Conservation (phyloP, 192 early-diverging fungal genomes). For the Podila verticillata region DNA sequence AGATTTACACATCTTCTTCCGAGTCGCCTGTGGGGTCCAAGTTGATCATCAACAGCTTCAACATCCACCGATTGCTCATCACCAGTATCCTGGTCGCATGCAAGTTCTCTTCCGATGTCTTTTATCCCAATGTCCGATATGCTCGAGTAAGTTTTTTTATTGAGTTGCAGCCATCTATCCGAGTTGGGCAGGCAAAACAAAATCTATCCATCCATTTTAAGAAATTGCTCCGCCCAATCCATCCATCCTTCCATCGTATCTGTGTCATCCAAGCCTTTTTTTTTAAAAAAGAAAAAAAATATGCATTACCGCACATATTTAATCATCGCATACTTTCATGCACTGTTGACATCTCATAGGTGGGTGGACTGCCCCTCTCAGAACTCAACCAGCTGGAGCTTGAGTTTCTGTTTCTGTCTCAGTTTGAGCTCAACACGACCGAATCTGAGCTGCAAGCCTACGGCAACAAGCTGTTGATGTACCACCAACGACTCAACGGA, state of each 20-base stretch:
- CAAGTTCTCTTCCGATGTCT: constrained; percentile 81
- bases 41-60: constrained; percentile 70
- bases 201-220: constrained; percentile 9
- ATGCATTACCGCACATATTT: too few species aligned
- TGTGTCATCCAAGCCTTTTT: background rate
- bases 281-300: too few species aligned
- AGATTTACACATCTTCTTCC: constrained; percentile 55
- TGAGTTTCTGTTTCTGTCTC: constrained; percentile 76
- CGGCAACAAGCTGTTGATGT: constrained; percentile 68
- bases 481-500: constrained; percentile 49
- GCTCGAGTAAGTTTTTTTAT: constrained; percentile 60
- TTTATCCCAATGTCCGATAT: constrained; percentile 79
- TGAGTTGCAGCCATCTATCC: too few species aligned
- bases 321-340: background rate
- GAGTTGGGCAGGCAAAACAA: too few species aligned
- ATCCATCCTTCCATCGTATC: background rate
- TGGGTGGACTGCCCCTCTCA: constrained; percentile 73
- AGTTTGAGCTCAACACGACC: constrained; percentile 76
- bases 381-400: constrained; percentile 82
- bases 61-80: constrained; percentile 76
- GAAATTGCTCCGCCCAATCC: background rate
- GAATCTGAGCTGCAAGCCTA: constrained; percentile 67
- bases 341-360: constrained; percentile 42
- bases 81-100: constrained; percentile 76
- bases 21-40: constrained; percentile 47